These are phyloP conservation scores for Udeniomyces megalosporus DNA, from an alignment of 768 basidiomycete species.

Conservation along the genomic window DNA sequence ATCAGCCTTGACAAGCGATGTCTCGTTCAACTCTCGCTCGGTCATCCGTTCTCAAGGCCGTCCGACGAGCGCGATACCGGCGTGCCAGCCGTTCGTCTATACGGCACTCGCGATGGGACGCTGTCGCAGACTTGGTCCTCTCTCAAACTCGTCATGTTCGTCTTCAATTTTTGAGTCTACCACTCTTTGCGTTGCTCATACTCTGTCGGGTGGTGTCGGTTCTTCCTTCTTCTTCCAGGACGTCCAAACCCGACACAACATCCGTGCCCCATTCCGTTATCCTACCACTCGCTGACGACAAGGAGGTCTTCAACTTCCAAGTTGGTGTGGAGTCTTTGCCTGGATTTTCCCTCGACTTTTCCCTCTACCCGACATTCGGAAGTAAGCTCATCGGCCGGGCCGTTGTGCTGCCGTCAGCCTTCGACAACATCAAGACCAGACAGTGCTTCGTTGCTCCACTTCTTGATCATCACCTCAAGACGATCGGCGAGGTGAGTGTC, in stretches of 20 bases:
- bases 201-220: no score
- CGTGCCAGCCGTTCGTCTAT: constrained; percentile 36
- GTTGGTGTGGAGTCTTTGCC: constrained; percentile 44
- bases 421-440: constrained; percentile 36
- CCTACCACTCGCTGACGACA: constrained; percentile 56
- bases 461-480: constrained; percentile 77
- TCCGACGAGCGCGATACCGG: constrained; percentile 17
- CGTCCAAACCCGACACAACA: constrained; percentile 63
- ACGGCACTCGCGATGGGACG: constrained; percentile 31
- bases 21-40: constrained; percentile 73
- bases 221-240: constrained; percentile 26
- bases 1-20: constrained; percentile 61
- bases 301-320: constrained; percentile 70
- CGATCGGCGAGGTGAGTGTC: constrained; percentile 68
- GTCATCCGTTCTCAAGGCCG: constrained; percentile 40
- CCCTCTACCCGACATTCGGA: constrained; percentile 92
- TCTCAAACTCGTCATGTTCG: constrained; percentile 71
- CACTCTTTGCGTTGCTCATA: no score
- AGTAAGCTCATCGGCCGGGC: constrained; percentile 91
- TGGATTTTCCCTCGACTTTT: constrained; percentile 69
- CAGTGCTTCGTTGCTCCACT: constrained; percentile 43
- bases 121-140: constrained; percentile 40
- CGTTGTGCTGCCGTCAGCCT: constrained; percentile 60
- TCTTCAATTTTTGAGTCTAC: no score
- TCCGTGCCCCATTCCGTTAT: constrained; percentile 82